These are phyloP conservation scores for Monascus ruber DNA, from an alignment of 2,329 filamentous ascomycete species.

Conservation along the genomic window DNA sequence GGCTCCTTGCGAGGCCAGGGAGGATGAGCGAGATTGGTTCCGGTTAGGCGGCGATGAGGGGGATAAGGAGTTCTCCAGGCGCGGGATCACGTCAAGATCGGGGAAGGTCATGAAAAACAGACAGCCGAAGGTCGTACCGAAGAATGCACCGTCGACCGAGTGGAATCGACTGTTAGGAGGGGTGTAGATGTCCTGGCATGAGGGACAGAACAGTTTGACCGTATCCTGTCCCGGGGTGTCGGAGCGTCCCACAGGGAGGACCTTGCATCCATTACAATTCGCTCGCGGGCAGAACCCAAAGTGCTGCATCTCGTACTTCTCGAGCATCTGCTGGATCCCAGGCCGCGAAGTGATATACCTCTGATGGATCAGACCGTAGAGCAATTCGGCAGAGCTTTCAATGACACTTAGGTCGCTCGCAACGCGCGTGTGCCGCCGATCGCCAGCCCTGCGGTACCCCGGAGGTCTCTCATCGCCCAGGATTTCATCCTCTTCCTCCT, in stretches of 20 bases:
- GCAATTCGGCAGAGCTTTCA: constrained; percentile 92
- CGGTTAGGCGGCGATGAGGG: constrained; percentile 13
- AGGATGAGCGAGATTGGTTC: constrained; percentile 24
- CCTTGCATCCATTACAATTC: constrained; percentile 79
- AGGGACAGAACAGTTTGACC: constrained; percentile 95
- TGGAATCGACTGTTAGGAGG: constrained; percentile 96
- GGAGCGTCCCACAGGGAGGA: constrained; percentile 83
- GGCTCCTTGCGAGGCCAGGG: constrained; percentile 15
- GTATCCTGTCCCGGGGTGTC: constrained; percentile 95
- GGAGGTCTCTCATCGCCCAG: constrained; percentile 44
- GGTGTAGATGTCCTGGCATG: constrained; percentile 92
- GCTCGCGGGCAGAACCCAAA: constrained; percentile 94
- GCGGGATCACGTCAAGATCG: constrained; percentile 73
- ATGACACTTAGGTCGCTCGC: constrained; percentile 90
- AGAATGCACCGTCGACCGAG: constrained; percentile 94
- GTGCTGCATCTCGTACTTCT: constrained; percentile 95
- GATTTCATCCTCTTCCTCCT: constrained; percentile 58
- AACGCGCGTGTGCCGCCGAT: constrained; percentile 73
- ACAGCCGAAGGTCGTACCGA: constrained; percentile 91
- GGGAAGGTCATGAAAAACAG: constrained; percentile 98
- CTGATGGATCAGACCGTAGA: constrained; percentile 97
- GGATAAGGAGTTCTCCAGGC: constrained; percentile 42
- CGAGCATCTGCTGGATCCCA: constrained; percentile 97
- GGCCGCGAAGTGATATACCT: constrained; percentile 94
- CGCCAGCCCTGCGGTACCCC: constrained; percentile 41